Evolutionary conservation across 371 early-diverging fungal species (phyloP).

Genomic region (Syncephalastrum racemosum): DNA sequence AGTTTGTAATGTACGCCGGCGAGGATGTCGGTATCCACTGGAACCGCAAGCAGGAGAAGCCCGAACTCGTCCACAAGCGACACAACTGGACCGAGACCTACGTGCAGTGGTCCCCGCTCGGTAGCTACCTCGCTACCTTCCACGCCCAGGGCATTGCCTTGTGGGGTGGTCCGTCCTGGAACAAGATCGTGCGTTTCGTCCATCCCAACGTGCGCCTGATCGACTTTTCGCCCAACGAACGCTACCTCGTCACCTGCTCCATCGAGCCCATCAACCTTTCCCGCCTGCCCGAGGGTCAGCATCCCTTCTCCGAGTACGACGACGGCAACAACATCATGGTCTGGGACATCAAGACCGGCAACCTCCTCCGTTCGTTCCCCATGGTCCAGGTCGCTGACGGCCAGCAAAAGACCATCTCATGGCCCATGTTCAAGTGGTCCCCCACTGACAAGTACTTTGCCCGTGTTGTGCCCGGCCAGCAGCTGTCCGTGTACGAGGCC

Average conservation of each 20-base stretch:
- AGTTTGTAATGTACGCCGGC: conserved; percentile 85
- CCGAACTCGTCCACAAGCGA: conserved; percentile 77
- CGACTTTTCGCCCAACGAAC: conserved; percentile 94
- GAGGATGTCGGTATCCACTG: conserved; percentile 84
- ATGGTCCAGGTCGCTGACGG: conserved; percentile 44
- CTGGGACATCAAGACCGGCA: conserved; percentile 91
- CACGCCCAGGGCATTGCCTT: conserved; percentile 93
- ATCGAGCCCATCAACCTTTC: conserved; percentile 77
- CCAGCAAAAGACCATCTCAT: conserved; percentile 69
- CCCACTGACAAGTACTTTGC: conserved; percentile 93
- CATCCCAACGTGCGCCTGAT: conserved; percentile 91
- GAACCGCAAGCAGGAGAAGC: conserved; percentile 86
- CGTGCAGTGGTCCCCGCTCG: conserved; percentile 93
- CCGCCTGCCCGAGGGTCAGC: conserved; percentile 52
- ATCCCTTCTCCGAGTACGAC: conserved; percentile 75
- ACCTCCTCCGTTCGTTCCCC: conserved; percentile 87
- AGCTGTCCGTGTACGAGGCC: conserved; percentile 88
- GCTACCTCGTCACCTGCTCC: conserved; percentile 90
- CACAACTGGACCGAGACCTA: conserved; percentile 95
- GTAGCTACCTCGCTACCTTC: conserved; percentile 92
- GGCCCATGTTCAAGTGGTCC: conserved; percentile 98
- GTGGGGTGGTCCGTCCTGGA: conserved; percentile 96
- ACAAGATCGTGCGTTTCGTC: conserved; percentile 86
- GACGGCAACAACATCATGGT: conserved; percentile 79
- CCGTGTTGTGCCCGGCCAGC: conserved; percentile 76